phyloP scores from a whole-genome alignment of 495 filamentous ascomycete species.

The Massariosphaeria phaeospora region DNA sequence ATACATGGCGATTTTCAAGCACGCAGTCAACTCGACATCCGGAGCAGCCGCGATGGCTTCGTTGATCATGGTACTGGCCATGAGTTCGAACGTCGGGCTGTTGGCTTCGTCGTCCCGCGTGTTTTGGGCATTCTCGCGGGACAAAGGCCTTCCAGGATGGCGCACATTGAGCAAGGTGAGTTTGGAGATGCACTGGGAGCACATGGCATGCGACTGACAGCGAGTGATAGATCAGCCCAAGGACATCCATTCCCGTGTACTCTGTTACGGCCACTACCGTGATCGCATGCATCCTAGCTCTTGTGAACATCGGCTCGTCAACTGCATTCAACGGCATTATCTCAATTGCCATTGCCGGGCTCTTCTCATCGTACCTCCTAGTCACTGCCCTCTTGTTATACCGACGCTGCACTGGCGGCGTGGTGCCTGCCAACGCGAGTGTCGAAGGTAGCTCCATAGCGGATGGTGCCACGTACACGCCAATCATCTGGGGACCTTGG shows the following conservation, averaged over 20 bases:
- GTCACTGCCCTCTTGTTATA: constrained; percentile 9
- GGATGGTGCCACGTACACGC: background rate
- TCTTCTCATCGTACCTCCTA: constrained; percentile 26
- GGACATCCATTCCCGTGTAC: constrained; percentile 37
- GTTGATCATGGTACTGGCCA: background rate
- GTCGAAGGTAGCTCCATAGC: background rate
- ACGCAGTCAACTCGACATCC: constrained; percentile 1
- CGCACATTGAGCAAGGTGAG: constrained; percentile 4
- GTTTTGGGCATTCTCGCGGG: constrained; percentile 31
- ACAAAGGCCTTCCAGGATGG: constrained; percentile 17
- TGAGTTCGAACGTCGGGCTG: background rate
- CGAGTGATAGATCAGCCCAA: background rate
- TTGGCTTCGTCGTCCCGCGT: constrained; percentile 33
- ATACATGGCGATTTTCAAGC: constrained; percentile 10
- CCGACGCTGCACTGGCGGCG: background rate
- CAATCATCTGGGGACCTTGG: constrained; percentile 14
- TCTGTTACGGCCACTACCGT: constrained; percentile 20
- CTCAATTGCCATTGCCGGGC: constrained; percentile 10
- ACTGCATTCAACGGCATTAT: constrained; percentile 27
- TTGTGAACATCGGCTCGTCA: constrained; percentile 28
- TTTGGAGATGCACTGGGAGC: background rate
- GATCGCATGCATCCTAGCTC: constrained; percentile 16
- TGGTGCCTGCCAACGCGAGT: background rate
- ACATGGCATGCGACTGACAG: background rate
- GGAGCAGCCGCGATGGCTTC: constrained; percentile 17